Conservation (phyloP, 805 yeast species). For the Candida tibetensis region DNA sequence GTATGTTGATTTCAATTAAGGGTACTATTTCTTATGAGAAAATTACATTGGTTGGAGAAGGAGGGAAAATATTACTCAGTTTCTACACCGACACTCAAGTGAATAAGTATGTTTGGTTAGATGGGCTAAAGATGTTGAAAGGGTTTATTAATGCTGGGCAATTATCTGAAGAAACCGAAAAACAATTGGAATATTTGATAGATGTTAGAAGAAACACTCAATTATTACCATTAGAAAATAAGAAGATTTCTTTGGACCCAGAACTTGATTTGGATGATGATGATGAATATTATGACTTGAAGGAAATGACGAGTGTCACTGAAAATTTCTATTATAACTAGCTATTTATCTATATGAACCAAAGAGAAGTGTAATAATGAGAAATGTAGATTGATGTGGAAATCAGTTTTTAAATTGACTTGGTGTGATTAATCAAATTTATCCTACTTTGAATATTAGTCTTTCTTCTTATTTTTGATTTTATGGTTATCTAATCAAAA, state of each 20-base stretch:
- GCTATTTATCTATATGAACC: too few relatives aligned
- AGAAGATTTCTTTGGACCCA: constrained; percentile 14
- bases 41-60: constrained; percentile 48
- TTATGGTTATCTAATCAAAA: too few relatives aligned
- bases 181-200: constrained; percentile 32
- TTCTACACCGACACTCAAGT: constrained; percentile 72
- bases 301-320: constrained; percentile 22
- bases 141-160: constrained; percentile 31
- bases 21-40: constrained; percentile 58
- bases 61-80: constrained; percentile 43
- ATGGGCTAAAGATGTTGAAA: constrained; percentile 60
- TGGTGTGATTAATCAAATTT: too few relatives aligned
- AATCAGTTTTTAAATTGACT: too few relatives aligned
- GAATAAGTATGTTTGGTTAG: constrained; percentile 70
- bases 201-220: constrained; percentile 41
- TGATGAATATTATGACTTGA: constrained; percentile 26
- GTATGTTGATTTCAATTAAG: constrained; percentile 50
- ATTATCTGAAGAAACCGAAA: constrained; percentile 36
- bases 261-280: constrained; percentile 26
- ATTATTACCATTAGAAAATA: constrained; percentile 34
- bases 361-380: too few relatives aligned
- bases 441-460: too few relatives aligned
- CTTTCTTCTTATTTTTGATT: too few relatives aligned
- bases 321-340: constrained; percentile 22
- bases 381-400: too few relatives aligned